Conservation (phyloP, 306 rosid species). For the Astragalus membranaceus region DNA sequence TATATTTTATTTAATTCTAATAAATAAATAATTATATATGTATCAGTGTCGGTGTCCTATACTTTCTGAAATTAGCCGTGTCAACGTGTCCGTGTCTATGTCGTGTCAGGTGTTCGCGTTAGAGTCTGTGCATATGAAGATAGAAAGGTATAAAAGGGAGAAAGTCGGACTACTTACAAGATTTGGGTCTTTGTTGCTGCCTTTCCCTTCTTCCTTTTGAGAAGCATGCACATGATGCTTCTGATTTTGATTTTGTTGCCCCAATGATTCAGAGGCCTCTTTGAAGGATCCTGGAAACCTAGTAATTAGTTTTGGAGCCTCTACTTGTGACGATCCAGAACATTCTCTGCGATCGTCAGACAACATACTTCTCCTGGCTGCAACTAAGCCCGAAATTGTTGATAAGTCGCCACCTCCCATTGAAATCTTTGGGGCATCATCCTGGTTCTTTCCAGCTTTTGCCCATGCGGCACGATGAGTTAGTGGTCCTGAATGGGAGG, state of each 20-base stretch:
- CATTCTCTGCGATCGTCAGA: slow-evolving; percentile 82
- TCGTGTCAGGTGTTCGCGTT: too few relatives aligned
- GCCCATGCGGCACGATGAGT: slow-evolving; percentile 87
- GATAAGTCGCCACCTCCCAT: slow-evolving; percentile 66
- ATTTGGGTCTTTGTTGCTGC: slow-evolving; percentile 63
- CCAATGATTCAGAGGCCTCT: slow-evolving; percentile 59
- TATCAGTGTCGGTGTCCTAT: too few relatives aligned
- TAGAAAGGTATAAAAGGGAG: neutral
- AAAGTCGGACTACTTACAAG: slow-evolving; percentile 49
- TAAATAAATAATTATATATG: too few relatives aligned
- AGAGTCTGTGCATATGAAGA: too few relatives aligned
- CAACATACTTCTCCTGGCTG: slow-evolving; percentile 78
- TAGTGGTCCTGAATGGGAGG: slow-evolving; percentile 97
- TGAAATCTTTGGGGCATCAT: slow-evolving; percentile 72
- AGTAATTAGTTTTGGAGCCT: slow-evolving; percentile 62
- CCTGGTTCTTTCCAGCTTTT: slow-evolving; percentile 69
- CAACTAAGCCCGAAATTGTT: slow-evolving; percentile 68
- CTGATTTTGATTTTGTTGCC: slow-evolving; percentile 59
- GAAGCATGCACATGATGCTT: slow-evolving; percentile 52
- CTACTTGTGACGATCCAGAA: slow-evolving; percentile 67
- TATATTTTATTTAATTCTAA: too few relatives aligned
- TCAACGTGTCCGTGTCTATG: too few relatives aligned
- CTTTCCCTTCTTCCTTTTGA: slow-evolving; percentile 62
- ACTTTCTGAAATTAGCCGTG: too few relatives aligned
- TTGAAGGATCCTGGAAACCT: slow-evolving; percentile 94